Percentiles rank a stretch among this genome's conserved stretches.
phyloP scores from a whole-genome alignment of 148 eudicot species.

The Talinum fruticosum region DNA sequence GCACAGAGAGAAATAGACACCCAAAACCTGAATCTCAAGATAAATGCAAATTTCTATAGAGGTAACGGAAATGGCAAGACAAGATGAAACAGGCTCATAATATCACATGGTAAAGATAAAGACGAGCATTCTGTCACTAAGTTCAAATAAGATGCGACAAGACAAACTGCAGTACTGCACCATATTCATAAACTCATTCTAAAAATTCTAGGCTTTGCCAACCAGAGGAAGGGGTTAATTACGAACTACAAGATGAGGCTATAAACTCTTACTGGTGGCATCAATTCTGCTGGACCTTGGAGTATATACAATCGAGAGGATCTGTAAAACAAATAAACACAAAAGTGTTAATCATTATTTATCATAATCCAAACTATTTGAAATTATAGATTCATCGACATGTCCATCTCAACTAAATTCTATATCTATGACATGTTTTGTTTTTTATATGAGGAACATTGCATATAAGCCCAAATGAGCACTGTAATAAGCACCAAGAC shows the following conservation, averaged over 20 bases:
- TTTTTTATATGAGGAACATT: not conserved
- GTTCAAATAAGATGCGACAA: too few species aligned
- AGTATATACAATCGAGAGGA: conserved; percentile 89
- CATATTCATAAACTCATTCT: too few species aligned
- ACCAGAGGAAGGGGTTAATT: not conserved
- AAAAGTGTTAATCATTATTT: not conserved
- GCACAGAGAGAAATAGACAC: too few species aligned
- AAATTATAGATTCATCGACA: not conserved
- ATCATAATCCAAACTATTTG: not conserved
- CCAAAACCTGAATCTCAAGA: too few species aligned
- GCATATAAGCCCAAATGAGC: not conserved
- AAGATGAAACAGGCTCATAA: too few species aligned
- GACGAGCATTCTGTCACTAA: too few species aligned
- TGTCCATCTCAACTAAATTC: not conserved
- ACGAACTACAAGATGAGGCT: not conserved
- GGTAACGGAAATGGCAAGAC: too few species aligned
- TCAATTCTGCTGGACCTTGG: conserved; percentile 92
- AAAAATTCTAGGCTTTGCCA: too few species aligned
- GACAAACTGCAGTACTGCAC: too few species aligned
- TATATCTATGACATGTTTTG: not conserved
- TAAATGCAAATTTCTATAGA: too few species aligned
- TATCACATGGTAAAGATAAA: too few species aligned
- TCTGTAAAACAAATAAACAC: conserved; percentile 33
- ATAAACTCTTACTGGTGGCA: conserved; percentile 71
- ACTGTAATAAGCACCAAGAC: conserved; percentile 11